Percentiles rank a stretch among this genome's conserved stretches.
phyloP scores from a whole-genome alignment of 176 grass and related monocot species.

The Oryza glaberrima region DNA sequence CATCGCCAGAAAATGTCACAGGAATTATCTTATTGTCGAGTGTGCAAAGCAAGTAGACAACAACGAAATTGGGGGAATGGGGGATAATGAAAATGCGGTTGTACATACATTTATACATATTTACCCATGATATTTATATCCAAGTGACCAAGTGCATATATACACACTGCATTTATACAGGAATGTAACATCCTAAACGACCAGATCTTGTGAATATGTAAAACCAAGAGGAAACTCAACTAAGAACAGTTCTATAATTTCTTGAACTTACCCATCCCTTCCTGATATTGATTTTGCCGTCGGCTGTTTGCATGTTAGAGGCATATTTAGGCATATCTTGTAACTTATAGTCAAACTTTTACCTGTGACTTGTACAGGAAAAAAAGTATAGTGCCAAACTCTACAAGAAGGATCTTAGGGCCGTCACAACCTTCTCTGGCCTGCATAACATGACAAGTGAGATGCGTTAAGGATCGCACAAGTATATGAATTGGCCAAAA shows the following conservation, averaged over 20 bases:
- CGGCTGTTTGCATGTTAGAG: neutral
- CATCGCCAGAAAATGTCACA: too few species aligned
- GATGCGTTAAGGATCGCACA: slow-evolving; percentile 3
- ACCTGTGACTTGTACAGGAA: neutral
- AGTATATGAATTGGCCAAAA: neutral
- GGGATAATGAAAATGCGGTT: too few species aligned
- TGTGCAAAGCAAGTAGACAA: too few species aligned
- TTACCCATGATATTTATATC: neutral
- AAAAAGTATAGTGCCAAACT: slow-evolving; percentile 2
- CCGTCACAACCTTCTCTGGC: slow-evolving; percentile 86
- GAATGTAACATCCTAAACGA: neutral
- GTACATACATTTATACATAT: neutral
- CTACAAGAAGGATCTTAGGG: slow-evolving; percentile 63
- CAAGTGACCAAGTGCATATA: neutral
- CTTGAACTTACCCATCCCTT: neutral
- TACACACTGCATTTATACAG: slow-evolving; percentile 1
- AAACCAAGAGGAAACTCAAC: neutral
- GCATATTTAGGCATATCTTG: neutral
- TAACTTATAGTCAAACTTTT: slow-evolving; percentile 10
- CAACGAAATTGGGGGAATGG: too few species aligned
- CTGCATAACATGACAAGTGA: slow-evolving; percentile 47
- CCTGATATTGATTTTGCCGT: neutral
- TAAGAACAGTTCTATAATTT: neutral
- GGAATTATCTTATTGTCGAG: too few species aligned
- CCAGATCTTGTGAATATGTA: neutral